Conservation (phyloP, 169 alveolate species). For the Plasmodium gallinaceum region DNA sequence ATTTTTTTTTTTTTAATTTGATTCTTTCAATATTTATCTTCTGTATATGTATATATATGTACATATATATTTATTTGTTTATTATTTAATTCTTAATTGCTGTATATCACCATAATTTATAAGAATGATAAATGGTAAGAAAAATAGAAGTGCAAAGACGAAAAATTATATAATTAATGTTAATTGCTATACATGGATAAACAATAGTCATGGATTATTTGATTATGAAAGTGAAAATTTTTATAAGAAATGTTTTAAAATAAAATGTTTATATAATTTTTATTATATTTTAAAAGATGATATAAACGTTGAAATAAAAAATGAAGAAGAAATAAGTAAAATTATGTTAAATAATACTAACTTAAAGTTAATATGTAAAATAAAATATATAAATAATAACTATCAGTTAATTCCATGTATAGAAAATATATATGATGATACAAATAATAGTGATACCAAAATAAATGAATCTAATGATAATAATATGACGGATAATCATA, state of each 20-base stretch:
- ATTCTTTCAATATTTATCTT: no score
- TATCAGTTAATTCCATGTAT: slow-evolving; percentile 61
- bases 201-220: slow-evolving; percentile 84
- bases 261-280: slow-evolving; percentile 75
- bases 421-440: slow-evolving; percentile 25
- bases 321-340: slow-evolving; percentile 76
- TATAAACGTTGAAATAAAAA: slow-evolving; percentile 61
- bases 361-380: slow-evolving; percentile 53
- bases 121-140: slow-evolving; percentile 54
- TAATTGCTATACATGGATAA: slow-evolving; percentile 80
- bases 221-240: slow-evolving; percentile 85
- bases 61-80: slow-evolving; percentile 12
- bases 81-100: neutral
- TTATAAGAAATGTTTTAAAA: slow-evolving; percentile 80
- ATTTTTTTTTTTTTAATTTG: no score
- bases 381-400: slow-evolving; percentile 58
- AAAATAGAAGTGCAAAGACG: slow-evolving; percentile 48
- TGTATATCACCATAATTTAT: neutral
- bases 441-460: slow-evolving; percentile 5
- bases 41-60: neutral
- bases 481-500: neutral
- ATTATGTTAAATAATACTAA: slow-evolving; percentile 36
- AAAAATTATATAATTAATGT: slow-evolving; percentile 63
- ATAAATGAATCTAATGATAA: slow-evolving; percentile 11
- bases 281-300: slow-evolving; percentile 75